Conservation (phyloP, 2,329 filamentous ascomycete species). For the Plectosphaerella sp. region DNA sequence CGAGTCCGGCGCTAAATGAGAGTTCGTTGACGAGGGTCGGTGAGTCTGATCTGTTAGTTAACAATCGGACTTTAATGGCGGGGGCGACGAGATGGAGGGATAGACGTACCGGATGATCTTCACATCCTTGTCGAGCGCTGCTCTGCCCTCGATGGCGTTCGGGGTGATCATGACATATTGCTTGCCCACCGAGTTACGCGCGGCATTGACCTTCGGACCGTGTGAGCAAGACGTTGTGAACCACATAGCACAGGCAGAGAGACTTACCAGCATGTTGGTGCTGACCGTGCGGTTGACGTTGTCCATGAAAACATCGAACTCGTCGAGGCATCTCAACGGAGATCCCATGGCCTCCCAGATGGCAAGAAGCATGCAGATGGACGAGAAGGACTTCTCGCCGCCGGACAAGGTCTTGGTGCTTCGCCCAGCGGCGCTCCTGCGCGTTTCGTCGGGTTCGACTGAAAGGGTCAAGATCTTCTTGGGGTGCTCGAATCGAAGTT, state of each 20-base stretch:
- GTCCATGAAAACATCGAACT: constrained; percentile 99
- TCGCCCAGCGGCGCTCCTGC: constrained; percentile 64
- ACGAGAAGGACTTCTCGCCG: constrained; percentile 96
- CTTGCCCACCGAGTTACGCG: constrained; percentile 78
- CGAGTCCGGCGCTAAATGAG: constrained; percentile 17
- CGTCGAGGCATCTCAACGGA: constrained; percentile 88
- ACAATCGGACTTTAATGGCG: not conserved
- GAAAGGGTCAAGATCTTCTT: constrained; percentile 71
- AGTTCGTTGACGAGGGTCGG: constrained; percentile 54
- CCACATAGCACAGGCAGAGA: not conserved
- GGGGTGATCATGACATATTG: constrained; percentile 98
- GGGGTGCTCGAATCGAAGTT: constrained; percentile 72
- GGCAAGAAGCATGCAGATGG: constrained; percentile 85
- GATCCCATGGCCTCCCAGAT: constrained; percentile 99
- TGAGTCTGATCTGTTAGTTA: constrained; percentile 36
- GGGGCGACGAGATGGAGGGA: not conserved
- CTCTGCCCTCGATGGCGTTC: constrained; percentile 67
- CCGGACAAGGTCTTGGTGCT: constrained; percentile 91
- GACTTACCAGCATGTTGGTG: constrained; percentile 83
- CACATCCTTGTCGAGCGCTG: constrained; percentile 61
- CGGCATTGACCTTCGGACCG: constrained; percentile 64
- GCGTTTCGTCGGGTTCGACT: constrained; percentile 68
- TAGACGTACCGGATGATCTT: constrained; percentile 65
- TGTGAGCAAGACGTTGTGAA: not conserved
- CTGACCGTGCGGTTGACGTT: constrained; percentile 90